Conservation (phyloP, 2,329 filamentous ascomycete genomes). For the Fusarium kyushuense region DNA sequence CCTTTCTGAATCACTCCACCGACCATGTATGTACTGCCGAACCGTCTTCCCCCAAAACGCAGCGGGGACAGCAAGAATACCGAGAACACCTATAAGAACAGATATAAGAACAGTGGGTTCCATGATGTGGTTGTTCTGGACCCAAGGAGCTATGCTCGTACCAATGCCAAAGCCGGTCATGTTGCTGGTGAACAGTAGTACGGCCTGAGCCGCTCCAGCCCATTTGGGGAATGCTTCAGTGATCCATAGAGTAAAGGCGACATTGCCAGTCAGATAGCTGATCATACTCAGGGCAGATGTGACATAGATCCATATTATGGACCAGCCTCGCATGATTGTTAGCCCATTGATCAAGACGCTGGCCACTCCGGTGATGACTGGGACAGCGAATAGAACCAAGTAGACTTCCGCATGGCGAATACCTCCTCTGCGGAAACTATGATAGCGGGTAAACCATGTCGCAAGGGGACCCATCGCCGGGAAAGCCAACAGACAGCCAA, state of each 20-base stretch:
- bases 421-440: slow-evolving; percentile 20
- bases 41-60: slow-evolving; percentile 39
- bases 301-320: slow-evolving; percentile 14
- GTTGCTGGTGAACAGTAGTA: slow-evolving; percentile 29
- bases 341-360: slow-evolving; percentile 30
- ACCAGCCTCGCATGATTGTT: slow-evolving; percentile 13
- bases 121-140: background rate
- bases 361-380: background rate
- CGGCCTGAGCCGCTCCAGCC: slow-evolving; percentile 27
- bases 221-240: slow-evolving; percentile 36
- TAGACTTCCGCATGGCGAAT: slow-evolving; percentile 37
- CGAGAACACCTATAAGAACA: slow-evolving; percentile 12
- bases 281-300: slow-evolving; percentile 24
- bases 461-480: slow-evolving; percentile 22
- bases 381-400: slow-evolving; percentile 12
- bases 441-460: slow-evolving; percentile 27
- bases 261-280: slow-evolving; percentile 30
- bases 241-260: slow-evolving; percentile 38
- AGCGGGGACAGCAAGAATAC: slow-evolving; percentile 29
- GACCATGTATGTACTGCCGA: slow-evolving; percentile 36
- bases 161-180: slow-evolving; percentile 31
- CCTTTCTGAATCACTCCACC: slow-evolving; percentile 37
- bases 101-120: slow-evolving; percentile 27
- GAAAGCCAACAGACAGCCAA: slow-evolving; percentile 22
- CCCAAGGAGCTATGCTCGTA: slow-evolving; percentile 16